These are phyloP conservation scores for Sclerotinia sclerotiorum DNA, from an alignment of 2,329 filamentous ascomycete species.

Conservation along the genomic window DNA sequence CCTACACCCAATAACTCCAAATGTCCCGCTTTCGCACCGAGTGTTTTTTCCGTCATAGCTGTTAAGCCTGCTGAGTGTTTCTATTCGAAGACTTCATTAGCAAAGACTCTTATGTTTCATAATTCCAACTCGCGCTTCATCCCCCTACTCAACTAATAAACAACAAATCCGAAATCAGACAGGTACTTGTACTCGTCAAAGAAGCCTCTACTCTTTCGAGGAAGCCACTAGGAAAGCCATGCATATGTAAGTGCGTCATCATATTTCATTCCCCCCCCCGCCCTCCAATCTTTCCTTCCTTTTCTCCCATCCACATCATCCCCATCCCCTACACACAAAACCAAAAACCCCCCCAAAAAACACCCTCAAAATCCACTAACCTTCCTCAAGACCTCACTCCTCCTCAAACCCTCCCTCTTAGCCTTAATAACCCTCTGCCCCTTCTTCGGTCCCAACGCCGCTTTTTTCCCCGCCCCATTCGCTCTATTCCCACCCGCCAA, in stretches of 20 bases:
- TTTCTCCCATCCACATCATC: too few relatives aligned
- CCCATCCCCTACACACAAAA: background rate
- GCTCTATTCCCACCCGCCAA: slow-evolving; percentile 14
- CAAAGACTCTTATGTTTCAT: background rate
- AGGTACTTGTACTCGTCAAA: slow-evolving; percentile 15
- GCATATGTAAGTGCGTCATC: slow-evolving; percentile 20
- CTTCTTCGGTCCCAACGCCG: slow-evolving; percentile 51
- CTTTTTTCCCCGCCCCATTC: slow-evolving; percentile 34
- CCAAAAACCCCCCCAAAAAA: background rate
- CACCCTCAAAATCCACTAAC: slow-evolving; percentile 39
- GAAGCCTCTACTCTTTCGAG: slow-evolving; percentile 13
- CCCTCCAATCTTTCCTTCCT: background rate
- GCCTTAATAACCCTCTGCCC: slow-evolving; percentile 64
- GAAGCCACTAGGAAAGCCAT: slow-evolving; percentile 17
- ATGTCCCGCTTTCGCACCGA: slow-evolving; percentile 68
- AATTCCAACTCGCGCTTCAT: too few relatives aligned
- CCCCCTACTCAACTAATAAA: background rate
- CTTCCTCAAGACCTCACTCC: slow-evolving; percentile 63
- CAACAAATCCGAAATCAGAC: slow-evolving; percentile 3
- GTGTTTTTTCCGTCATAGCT: slow-evolving; percentile 63
- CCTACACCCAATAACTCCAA: slow-evolving; percentile 66
- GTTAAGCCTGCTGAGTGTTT: slow-evolving; percentile 63
- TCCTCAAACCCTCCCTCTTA: slow-evolving; percentile 60
- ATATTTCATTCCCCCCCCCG: background rate
- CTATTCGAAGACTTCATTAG: slow-evolving; percentile 37